Base-by-base conservation (phyloP, 176 grass and related monocot genomes). In the Zoysia pacifica region DNA sequence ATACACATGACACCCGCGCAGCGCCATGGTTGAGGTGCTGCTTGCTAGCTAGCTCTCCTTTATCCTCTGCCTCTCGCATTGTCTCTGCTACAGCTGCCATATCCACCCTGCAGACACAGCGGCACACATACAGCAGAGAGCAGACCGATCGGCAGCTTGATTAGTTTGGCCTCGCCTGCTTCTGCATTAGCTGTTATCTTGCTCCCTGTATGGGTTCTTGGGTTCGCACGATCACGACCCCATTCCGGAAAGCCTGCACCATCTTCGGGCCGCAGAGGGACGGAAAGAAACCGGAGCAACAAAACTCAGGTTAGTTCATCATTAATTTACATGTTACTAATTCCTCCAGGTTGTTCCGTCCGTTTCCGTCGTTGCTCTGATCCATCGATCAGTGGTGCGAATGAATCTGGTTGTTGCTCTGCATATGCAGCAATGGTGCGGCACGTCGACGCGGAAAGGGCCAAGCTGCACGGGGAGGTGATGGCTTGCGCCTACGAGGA, bases 401-500 rank as follows among this genome's bases (percentile, higher is more conserved):
- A 11, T 41, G 14, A 16, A 35, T 79, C 55, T 58, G 18, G 5
- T 58, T 28, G 28, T 11, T 62, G 16, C 53, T 40, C 19, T 15
- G 11, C 45, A 41, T 46, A 7, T 67, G 62, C 68, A 75, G 72
- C 63, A 7, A 76, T 75, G 61, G 56, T 74, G 75, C 88, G 62
- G 66, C 58, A 86, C 47, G 86, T 67, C 5, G 77, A 80, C 0
- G 62, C 84, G 11, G 72, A 78, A 53, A 78, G 86, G 40, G 80
- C 81, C n/a, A 84, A 87, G 55, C 92, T 94, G 13, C 89, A 87
- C 51, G 89, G 89, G 10, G 92, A 94, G 73, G 92, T 94, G 70
- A 91, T 89, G 89, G 92, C 89, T 35, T 94, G 92, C 77, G 43
- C 86, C 4, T 91, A 94, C 72, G 68, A 91, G 44, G 92, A 94